Evolutionary conservation across 2,329 filamentous ascomycete genomes (phyloP).

Genomic region (Neophaeococcomyces mojaviensis): DNA sequence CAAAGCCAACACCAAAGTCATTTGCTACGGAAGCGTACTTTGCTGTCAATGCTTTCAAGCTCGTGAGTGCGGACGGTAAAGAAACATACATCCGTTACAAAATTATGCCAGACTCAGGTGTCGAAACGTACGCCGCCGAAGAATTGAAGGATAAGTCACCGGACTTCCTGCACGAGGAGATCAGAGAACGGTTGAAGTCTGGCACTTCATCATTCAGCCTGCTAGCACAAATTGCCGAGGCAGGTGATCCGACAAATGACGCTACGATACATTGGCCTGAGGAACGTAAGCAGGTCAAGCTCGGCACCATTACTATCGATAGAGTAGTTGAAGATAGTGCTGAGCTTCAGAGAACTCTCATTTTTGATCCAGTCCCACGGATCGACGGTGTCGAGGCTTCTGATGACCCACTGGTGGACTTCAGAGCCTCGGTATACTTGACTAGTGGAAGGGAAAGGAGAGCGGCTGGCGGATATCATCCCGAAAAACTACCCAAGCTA

Average conservation of each 20-base stretch:
- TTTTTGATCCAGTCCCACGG: conserved; percentile 53
- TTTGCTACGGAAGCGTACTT: conserved; percentile 45
- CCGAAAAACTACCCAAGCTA: conserved; percentile 3
- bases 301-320: conserved; percentile 44
- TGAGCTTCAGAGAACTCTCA: conserved; percentile 43
- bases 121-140: conserved; percentile 33
- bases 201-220: conserved; percentile 41
- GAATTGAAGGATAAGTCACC: conserved; percentile 32
- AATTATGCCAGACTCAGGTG: conserved; percentile 40
- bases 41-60: conserved; percentile 29
- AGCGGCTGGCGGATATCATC: conserved; percentile 28
- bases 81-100: conserved; percentile 44
- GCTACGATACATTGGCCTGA: conserved; percentile 49
- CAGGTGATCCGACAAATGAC: conserved; percentile 43
- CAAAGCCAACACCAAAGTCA: conserved; percentile 44
- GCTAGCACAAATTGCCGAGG: conserved; percentile 43
- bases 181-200: conserved; percentile 28
- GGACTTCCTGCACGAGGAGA: conserved; percentile 45
- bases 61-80: conserved; percentile 33
- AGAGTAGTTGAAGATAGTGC: conserved; percentile 31
- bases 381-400: conserved; percentile 47
- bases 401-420: conserved; percentile 50
- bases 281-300: conserved; percentile 41
- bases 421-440: conserved; percentile 50
- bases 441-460: conserved; percentile 48